Evolutionary conservation across 495 filamentous ascomycete species (phyloP).

Genomic region (Mytilinidion resinicola): DNA sequence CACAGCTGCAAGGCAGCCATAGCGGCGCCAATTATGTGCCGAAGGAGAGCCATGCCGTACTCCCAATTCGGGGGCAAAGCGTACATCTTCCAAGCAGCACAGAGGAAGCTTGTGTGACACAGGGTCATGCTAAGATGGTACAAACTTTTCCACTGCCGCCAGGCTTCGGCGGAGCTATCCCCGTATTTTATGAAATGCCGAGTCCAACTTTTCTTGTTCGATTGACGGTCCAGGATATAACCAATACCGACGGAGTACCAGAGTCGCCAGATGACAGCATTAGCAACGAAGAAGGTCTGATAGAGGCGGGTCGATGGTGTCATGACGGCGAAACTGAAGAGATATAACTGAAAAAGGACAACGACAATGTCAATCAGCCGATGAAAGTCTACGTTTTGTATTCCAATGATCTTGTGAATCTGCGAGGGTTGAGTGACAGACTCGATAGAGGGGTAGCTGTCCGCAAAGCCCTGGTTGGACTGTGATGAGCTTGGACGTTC

Average conservation of each 20-base stretch:
- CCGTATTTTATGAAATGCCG: conserved; percentile 96
- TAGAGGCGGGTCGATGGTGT: conserved; percentile 71
- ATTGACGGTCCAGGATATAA: conserved; percentile 75
- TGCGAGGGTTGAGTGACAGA: conserved; percentile 50
- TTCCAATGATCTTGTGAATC: conserved; percentile 72
- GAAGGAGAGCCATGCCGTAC: conserved; percentile 73
- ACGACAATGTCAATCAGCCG: conserved; percentile 77
- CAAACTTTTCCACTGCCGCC: conserved; percentile 95
- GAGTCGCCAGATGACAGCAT: conserved; percentile 76
- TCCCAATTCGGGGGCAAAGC: conserved; percentile 74
- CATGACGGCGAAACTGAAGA: conserved; percentile 61
- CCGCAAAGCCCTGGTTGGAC: conserved; percentile 16
- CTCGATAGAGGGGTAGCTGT: conserved; percentile 14
- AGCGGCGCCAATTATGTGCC: conserved; percentile 75
- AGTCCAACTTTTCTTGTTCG: conserved; percentile 85
- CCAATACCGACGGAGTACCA: conserved; percentile 93
- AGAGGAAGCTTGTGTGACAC: conserved; percentile 82
- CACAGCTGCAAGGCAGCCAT: conserved; percentile 84
- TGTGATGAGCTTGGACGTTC: conserved; percentile 31
- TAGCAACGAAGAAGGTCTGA: conserved; percentile 70
- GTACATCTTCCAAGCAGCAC: conserved; percentile 96
- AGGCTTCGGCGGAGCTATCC: conserved; percentile 81
- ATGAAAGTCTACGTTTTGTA: conserved; percentile 80
- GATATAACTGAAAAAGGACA: conserved; percentile 64
- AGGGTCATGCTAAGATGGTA: conserved; percentile 88